Conservation (phyloP, 208 protist genomes). For the Crithidia sp. region DNA sequence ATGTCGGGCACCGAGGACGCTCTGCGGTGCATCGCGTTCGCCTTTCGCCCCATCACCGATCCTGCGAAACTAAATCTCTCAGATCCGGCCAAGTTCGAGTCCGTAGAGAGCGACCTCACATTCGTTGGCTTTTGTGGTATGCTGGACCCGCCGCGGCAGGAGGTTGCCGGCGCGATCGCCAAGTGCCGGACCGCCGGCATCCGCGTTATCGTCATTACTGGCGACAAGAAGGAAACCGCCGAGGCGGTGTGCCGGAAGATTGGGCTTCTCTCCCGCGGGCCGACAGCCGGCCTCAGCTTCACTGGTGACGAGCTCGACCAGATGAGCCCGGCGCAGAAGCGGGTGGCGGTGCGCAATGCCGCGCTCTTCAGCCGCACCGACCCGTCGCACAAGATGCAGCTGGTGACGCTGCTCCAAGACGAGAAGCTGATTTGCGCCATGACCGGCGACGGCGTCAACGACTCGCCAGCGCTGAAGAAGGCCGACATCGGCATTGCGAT, state of each 20-base stretch:
- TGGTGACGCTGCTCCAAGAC: conserved; percentile 86
- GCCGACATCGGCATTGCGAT: conserved; percentile 99
- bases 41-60: conserved; percentile 51
- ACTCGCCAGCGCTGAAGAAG: conserved; percentile 97
- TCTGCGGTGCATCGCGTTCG: conserved; percentile 87
- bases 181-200: conserved; percentile 95
- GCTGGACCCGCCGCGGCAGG: conserved; percentile 93
- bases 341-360: conserved; percentile 53
- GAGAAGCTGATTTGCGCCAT: conserved; percentile 88
- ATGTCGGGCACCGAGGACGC: conserved; percentile 68
- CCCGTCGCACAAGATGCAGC: conserved; percentile 87
- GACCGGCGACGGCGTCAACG: conserved; percentile 94
- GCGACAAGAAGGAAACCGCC: conserved; percentile 96
- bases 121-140: conserved; percentile 94
- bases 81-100: conserved; percentile 67
- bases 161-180: conserved; percentile 90
- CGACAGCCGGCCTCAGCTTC: conserved; percentile 51
- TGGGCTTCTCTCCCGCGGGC: conserved; percentile 81
- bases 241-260: conserved; percentile 95
- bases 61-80: conserved; percentile 48
- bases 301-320: conserved; percentile 78
- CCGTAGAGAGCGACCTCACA: conserved; percentile 85
- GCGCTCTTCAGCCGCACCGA: conserved; percentile 87
- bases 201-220: conserved; percentile 98
- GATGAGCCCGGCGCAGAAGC: conserved; percentile 66